phyloP scores from a whole-genome alignment of 2,329 filamentous ascomycete genomes.

The Trichoderma afroharzianum region DNA sequence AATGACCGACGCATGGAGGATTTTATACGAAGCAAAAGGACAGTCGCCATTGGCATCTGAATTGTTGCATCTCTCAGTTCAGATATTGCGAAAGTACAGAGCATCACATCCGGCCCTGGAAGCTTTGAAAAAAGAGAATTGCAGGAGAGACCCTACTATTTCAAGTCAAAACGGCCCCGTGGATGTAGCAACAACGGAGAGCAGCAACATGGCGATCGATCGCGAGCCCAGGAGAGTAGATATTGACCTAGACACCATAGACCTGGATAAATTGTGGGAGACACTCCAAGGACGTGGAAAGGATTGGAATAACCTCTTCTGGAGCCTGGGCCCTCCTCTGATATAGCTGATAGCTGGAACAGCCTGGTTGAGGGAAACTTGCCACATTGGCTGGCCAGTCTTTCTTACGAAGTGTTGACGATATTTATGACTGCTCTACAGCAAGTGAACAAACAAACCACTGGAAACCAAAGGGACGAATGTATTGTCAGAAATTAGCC shows the following conservation, averaged over 20 bases:
- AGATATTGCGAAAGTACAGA: slow-evolving; percentile 33
- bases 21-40: slow-evolving; percentile 30
- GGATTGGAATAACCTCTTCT: slow-evolving; percentile 35
- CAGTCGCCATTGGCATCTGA: slow-evolving; percentile 29
- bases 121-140: slow-evolving; percentile 17
- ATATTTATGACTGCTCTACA: not conserved
- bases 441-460: not conserved
- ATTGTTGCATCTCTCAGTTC: slow-evolving; percentile 29
- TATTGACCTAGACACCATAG: slow-evolving; percentile 19
- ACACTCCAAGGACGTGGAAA: slow-evolving; percentile 24
- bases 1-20: slow-evolving; percentile 32
- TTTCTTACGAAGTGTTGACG: not conserved
- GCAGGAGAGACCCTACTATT: not conserved
- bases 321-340: slow-evolving; percentile 32
- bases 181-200: not conserved
- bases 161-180: slow-evolving; percentile 3
- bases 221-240: slow-evolving; percentile 21
- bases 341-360: slow-evolving; percentile 22
- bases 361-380: not conserved
- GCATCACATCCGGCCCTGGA: slow-evolving; percentile 24
- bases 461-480: not conserved
- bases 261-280: slow-evolving; percentile 27
- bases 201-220: not conserved
- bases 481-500: not conserved
- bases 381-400: not conserved